phyloP scores from a whole-genome alignment of 192 early-diverging fungal genomes.

The Pilaira anomala region DNA sequence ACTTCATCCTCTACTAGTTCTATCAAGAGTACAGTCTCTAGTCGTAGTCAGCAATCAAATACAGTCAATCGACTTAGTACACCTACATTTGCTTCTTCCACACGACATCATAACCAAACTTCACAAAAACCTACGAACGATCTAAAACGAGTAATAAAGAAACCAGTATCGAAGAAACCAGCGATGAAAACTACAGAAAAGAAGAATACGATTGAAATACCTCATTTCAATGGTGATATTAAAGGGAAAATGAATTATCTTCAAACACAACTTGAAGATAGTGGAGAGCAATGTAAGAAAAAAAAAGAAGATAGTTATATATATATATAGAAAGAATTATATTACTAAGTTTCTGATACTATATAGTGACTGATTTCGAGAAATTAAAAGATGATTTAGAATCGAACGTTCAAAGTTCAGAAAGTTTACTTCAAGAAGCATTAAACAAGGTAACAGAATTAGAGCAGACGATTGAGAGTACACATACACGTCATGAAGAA shows the following conservation, averaged over 20 bases:
- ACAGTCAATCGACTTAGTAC: no score
- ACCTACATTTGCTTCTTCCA: no score
- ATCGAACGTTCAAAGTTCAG: neutral
- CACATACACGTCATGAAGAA: neutral
- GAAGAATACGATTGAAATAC: no score
- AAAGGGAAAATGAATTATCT: neutral
- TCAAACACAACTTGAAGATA: neutral
- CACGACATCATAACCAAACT: no score
- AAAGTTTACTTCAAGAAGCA: conserved; percentile 3
- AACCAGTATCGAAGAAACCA: no score
- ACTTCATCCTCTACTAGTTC: no score
- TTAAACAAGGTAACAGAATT: neutral
- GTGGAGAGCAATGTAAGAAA: neutral
- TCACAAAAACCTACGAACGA: no score
- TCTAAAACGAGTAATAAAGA: no score
- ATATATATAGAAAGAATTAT: no score
- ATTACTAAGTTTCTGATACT: neutral
- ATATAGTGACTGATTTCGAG: neutral
- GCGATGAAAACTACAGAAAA: no score
- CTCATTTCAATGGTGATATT: neutral
- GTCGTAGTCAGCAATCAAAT: no score
- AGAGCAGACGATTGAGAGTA: neutral
- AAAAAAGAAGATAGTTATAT: neutral
- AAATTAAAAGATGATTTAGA: conserved; percentile 1
- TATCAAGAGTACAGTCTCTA: no score